Base-by-base conservation (phyloP, 2,329 filamentous ascomycete species). In the Aspergillus puulaauensis region DNA sequence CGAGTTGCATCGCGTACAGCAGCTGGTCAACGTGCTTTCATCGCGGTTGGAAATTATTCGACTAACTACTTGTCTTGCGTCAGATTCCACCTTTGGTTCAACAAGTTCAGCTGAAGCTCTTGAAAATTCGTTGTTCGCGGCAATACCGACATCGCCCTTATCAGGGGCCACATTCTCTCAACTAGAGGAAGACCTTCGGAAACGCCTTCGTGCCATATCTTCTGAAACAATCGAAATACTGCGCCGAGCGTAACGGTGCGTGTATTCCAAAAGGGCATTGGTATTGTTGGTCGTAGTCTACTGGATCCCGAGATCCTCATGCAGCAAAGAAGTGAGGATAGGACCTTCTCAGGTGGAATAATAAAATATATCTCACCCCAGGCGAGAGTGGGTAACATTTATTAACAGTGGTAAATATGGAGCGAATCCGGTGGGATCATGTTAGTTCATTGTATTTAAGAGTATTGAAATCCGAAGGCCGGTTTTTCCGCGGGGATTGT, bases 201-300 rank as follows among this genome's bases (percentile, higher is more conserved):
- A 43, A 35, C 45, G 53, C 17, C 53, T 55, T 44, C 53, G 45
- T 3, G 35, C 53, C 23, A 35, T 55, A 17, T 55, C 53, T 12
- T 55, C 53, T 11, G 53, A 55, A 44, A 55, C 53, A 14, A 55
- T 55, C 19, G 53, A 49, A 3, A 55, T 49, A 23, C 45, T 55
- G 6, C 53, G 53, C n/a, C 45, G 53, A 19, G 23, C 53, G 43
- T 55, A n/a, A 40, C 21, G 4, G 15, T 23, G 35, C 15, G 15
- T 37, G 35, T n/a, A 37, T n/a, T 15, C 14, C 15, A 12, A n/a
- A 9, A 37, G 35, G 35, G 1, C 1, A n/a, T 14, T 37, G 14
- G 6, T 14, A 5, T 12, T 37, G 14, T n/a, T n/a, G 27, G 14
- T n/a, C 15, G 35, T 37, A 37, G 35, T 37, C 35, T 37, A 37